These are phyloP conservation scores for Knoxia roxburghii DNA, from an alignment of 257 asterid genomes.

Conservation along the genomic window DNA sequence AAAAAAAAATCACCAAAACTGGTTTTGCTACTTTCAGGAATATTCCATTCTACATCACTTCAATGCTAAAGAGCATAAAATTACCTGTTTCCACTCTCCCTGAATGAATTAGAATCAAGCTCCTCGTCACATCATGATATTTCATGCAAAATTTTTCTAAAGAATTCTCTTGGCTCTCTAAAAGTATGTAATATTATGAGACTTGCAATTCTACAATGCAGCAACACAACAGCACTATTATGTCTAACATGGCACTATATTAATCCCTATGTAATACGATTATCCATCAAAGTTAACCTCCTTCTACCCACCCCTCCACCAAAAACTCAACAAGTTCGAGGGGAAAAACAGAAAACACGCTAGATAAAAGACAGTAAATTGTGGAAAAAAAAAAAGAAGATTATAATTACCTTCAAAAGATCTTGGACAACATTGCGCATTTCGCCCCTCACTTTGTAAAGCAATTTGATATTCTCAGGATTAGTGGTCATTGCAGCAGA, in stretches of 20 bases:
- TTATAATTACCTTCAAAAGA: constrained; percentile 62
- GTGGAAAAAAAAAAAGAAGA: neutral
- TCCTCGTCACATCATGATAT: neutral
- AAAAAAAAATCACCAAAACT: too few species aligned
- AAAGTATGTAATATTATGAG: neutral
- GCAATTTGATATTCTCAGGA: constrained; percentile 61
- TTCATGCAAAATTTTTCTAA: neutral
- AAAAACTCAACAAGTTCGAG: neutral
- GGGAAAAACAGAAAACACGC: too few species aligned
- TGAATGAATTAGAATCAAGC: neutral
- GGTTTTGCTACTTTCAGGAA: too few species aligned
- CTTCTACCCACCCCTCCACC: neutral
- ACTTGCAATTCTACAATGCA: neutral
- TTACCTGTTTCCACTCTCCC: neutral
- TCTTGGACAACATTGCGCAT: constrained; percentile 66
- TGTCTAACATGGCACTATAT: neutral
- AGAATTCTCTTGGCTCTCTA: neutral
- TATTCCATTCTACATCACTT: neutral
- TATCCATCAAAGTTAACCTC: neutral
- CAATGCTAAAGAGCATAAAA: neutral
- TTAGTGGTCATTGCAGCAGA: constrained; percentile 48
- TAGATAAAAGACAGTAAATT: neutral
- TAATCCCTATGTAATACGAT: neutral
- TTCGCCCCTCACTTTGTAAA: constrained; percentile 76
- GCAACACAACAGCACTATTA: neutral